Conservation (phyloP, 2,329 filamentous ascomycete species). For the Fusarium sulawesiense region DNA sequence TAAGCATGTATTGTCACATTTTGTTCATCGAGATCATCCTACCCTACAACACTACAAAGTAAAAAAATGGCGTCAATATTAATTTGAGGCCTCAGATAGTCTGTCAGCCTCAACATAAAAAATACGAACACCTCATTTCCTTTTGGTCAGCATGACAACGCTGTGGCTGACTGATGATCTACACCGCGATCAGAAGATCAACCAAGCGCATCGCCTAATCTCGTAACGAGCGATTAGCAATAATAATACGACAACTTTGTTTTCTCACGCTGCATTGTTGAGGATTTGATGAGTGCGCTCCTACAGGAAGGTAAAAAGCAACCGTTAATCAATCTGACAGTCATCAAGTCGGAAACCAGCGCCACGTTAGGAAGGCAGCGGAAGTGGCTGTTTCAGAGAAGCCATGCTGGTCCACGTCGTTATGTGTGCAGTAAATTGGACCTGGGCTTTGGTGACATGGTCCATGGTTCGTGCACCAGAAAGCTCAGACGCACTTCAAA, state of each 20-base stretch:
- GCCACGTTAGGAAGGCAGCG: slow-evolving; percentile 19
- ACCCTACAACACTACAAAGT: neutral
- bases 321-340: slow-evolving; percentile 19
- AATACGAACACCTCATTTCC: slow-evolving; percentile 4
- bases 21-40: neutral
- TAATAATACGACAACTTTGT: neutral
- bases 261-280: neutral
- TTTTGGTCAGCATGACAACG: neutral
- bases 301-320: neutral
- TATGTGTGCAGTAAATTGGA: neutral
- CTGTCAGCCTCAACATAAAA: neutral
- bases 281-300: neutral
- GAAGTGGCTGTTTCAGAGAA: slow-evolving; percentile 19
- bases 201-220: neutral
- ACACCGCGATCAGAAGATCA: neutral
- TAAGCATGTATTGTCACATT: neutral
- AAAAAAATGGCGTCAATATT: neutral
- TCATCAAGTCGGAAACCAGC: slow-evolving; percentile 8
- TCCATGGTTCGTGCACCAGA: neutral
- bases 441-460: neutral
- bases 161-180: neutral
- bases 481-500: neutral
- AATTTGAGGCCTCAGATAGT: neutral
- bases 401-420: neutral
- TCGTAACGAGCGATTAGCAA: neutral